phyloP scores from a whole-genome alignment of 768 basidiomycete genomes.

The Coprinopsis cinerea region DNA sequence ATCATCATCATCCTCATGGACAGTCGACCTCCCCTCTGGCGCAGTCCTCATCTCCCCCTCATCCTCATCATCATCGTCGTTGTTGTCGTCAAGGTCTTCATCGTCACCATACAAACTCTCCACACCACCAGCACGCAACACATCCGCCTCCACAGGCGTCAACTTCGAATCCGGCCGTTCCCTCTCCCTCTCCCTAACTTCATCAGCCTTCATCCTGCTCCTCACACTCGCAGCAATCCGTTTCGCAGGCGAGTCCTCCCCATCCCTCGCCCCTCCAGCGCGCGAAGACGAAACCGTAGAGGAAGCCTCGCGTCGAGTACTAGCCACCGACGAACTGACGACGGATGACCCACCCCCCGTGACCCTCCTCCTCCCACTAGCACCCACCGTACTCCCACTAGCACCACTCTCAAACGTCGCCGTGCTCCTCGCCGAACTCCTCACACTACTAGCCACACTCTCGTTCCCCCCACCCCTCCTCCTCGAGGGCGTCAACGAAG shows the following conservation, averaged over 20 bases:
- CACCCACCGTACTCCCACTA: conserved; percentile 16
- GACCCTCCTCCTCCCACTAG: conserved; percentile 1
- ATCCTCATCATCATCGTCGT: conserved; percentile 11
- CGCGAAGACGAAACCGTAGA: not conserved
- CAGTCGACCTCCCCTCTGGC: not conserved
- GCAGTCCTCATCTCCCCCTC: not conserved
- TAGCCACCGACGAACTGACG: not conserved
- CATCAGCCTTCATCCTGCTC: conserved; percentile 18
- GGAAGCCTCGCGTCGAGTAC: conserved; percentile 1
- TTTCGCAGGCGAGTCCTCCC: conserved; percentile 24
- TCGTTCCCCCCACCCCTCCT: not conserved
- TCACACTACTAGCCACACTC: conserved; percentile 9
- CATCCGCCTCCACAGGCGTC: conserved; percentile 35
- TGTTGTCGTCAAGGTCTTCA: conserved; percentile 12
- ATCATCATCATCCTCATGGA: conserved; percentile 11
- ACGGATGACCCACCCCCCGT: not conserved
- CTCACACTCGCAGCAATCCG: conserved; percentile 16
- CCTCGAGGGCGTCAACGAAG: not conserved
- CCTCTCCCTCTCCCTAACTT: conserved; percentile 21
- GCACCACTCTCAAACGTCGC: conserved; percentile 9
- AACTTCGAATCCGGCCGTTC: conserved; percentile 69
- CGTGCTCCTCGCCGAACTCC: conserved; percentile 12
- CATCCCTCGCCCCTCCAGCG: not conserved
- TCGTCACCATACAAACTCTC: not conserved
- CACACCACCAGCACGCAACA: not conserved